Base-by-base conservation (phyloP, 2,329 filamentous ascomycete species). In the Colletotrichum brevisporum region DNA sequence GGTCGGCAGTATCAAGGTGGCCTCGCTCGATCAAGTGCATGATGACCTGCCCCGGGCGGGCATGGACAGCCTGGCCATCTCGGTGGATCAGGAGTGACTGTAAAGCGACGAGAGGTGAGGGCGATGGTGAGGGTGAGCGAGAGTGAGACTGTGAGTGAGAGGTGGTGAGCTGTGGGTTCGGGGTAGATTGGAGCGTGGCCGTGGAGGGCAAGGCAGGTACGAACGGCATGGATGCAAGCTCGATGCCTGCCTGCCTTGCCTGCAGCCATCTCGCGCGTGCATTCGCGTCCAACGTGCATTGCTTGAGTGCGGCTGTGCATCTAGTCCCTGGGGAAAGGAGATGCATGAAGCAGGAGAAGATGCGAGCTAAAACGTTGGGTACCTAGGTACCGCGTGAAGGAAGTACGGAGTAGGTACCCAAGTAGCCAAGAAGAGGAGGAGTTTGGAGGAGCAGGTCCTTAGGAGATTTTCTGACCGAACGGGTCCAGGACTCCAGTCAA, bases 351-450 rank as follows among this genome's bases (percentile, higher is more conserved):
- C 36, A 58, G 53, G 52, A 53, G 39, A 55, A 41, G 39, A 48
- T 62, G 31, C 60, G 57, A 67, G 63, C 63, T 63, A 67, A 67
- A 60, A 27, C 54, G 16, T 52, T 63, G 31, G 58, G 51, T 57
- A 43, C n/a, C 31, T 36, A 24, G 21, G 21, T 24, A 24, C 21
- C 21, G 21, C 4, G 21, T 24, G 21, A 24, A 24, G 21, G 21
- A 24, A 3, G 21, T 24, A 24, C 21, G 21, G 21, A 24, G 21
- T 24, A 24, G 21, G 21, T 24, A 36, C 31, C 31, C 31, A 43
- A 43, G 41, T 10, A 15, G 41, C 41, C 41, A 15, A 15, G 41
- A 36, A 21, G 18, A 18, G 45, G 45, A 48, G 45, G 18, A 15
- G 41, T 13, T 8, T 9, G 45, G 45, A 48, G 45, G 18, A 15